phyloP scores from a whole-genome alignment of 2,329 filamentous ascomycete genomes.

The Nothopassalora personata region DNA sequence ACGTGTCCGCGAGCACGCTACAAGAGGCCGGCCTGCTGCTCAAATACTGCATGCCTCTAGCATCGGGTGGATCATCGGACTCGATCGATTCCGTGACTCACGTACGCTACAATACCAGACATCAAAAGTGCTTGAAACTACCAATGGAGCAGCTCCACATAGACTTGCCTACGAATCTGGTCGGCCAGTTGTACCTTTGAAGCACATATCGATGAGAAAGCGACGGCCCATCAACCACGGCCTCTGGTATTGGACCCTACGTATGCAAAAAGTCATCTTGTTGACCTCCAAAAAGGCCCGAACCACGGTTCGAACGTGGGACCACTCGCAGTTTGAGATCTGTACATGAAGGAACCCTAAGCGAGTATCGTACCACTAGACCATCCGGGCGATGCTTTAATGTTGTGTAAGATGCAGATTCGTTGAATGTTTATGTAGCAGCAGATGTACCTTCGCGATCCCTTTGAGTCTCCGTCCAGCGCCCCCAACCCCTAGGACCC shows the following conservation, averaged over 20 bases:
- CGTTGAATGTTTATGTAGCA: too few relatives aligned
- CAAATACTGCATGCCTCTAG: neutral
- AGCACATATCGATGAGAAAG: neutral
- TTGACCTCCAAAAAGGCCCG: neutral
- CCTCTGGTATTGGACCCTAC: neutral
- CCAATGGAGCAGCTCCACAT: too few relatives aligned
- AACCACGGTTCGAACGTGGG: neutral
- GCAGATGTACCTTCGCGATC: too few relatives aligned
- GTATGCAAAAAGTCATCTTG: neutral
- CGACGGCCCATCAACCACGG: neutral
- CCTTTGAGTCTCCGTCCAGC: too few relatives aligned
- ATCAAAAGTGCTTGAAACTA: too few relatives aligned
- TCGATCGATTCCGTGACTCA: too few relatives aligned
- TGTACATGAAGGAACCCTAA: neutral
- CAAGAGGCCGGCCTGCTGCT: neutral
- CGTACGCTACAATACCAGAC: too few relatives aligned
- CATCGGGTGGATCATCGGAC: too few relatives aligned
- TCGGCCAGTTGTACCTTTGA: too few relatives aligned
- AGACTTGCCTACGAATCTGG: too few relatives aligned
- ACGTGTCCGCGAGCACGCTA: neutral
- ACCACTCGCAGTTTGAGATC: neutral
- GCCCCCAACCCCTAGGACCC: too few relatives aligned
- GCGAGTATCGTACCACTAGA: conserved; percentile 1
- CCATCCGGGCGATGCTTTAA: neutral
- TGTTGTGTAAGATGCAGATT: too few relatives aligned